phyloP scores from a whole-genome alignment of 2,329 filamentous ascomycete genomes.

The Fusarium sp. region DNA sequence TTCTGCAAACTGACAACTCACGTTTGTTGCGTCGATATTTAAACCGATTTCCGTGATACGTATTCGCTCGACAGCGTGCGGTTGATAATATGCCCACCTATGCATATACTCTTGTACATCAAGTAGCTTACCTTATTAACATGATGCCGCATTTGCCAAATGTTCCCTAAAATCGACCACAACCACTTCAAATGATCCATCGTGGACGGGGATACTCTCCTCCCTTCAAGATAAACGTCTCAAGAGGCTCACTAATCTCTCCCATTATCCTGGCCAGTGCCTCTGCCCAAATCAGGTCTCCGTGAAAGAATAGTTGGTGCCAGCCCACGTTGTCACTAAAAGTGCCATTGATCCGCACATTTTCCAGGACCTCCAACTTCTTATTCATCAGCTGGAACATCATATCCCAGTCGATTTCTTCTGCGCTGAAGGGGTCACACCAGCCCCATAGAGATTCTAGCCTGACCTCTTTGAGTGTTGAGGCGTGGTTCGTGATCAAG shows the following conservation, averaged over 20 bases:
- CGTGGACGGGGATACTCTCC: slow-evolving; percentile 35
- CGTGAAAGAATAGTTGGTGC: slow-evolving; percentile 27
- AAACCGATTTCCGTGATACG: neutral
- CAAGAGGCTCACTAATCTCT: slow-evolving; percentile 21
- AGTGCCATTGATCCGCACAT: slow-evolving; percentile 17
- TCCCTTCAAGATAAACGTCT: slow-evolving; percentile 36
- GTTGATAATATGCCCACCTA: too few relatives aligned
- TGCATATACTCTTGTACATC: neutral
- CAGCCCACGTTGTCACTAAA: slow-evolving; percentile 35
- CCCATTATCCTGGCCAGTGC: neutral
- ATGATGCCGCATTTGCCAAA: too few relatives aligned
- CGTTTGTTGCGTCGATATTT: neutral
- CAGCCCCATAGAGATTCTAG: slow-evolving; percentile 26
- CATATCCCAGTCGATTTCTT: slow-evolving; percentile 33
- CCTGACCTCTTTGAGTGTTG: slow-evolving; percentile 31
- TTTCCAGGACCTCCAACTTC: slow-evolving; percentile 15
- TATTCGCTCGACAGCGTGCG: too few relatives aligned
- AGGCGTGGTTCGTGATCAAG: slow-evolving; percentile 31
- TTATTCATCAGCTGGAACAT: slow-evolving; percentile 35
- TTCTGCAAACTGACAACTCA: neutral
- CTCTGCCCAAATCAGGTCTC: neutral
- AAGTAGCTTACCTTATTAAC: neutral
- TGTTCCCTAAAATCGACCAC: neutral
- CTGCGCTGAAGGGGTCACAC: slow-evolving; percentile 13
- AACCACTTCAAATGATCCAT: slow-evolving; percentile 18